These are phyloP conservation scores for Asterella californica DNA, from an alignment of 225 moss, liverwort and hornwort genomes.

Conservation along the genomic window DNA sequence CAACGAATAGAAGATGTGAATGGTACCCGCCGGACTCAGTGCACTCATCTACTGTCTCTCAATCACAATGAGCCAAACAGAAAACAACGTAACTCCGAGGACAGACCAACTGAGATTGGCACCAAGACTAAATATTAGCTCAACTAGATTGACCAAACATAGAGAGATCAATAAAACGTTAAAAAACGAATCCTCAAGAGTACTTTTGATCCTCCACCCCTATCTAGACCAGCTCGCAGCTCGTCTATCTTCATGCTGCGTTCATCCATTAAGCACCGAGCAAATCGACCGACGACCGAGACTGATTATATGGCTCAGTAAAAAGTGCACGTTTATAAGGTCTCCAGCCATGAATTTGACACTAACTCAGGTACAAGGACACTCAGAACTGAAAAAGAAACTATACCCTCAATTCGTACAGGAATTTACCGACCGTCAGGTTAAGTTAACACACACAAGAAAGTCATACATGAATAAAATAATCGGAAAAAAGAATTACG, in stretches of 20 bases:
- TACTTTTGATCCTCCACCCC: not conserved
- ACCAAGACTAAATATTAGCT: slow-evolving; percentile 2
- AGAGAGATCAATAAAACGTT: not conserved
- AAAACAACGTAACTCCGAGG: slow-evolving; percentile 17
- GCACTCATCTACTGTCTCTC: slow-evolving; percentile 27
- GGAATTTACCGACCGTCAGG: not conserved
- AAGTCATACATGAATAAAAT: no score
- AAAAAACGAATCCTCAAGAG: slow-evolving; percentile 3
- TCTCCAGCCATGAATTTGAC: not conserved
- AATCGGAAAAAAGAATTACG: not conserved
- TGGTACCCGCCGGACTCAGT: slow-evolving; percentile 35
- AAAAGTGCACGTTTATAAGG: not conserved
- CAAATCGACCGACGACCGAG: no score
- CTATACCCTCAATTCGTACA: not conserved
- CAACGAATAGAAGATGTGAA: slow-evolving; percentile 54
- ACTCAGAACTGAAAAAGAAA: not conserved
- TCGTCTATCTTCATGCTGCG: not conserved
- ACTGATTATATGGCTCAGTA: not conserved
- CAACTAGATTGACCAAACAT: slow-evolving; percentile 6
- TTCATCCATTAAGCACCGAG: slow-evolving; percentile 1
- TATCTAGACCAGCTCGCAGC: slow-evolving; percentile 6
- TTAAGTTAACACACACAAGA: not conserved
- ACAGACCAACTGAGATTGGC: slow-evolving; percentile 15
- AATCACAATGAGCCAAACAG: slow-evolving; percentile 23
- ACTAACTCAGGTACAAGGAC: not conserved